Percentiles rank a stretch among this genome's conserved stretches.
These are phyloP conservation scores for Daedaleopsis sinensis DNA, from an alignment of 768 basidiomycete genomes.

Conservation along the genomic window DNA sequence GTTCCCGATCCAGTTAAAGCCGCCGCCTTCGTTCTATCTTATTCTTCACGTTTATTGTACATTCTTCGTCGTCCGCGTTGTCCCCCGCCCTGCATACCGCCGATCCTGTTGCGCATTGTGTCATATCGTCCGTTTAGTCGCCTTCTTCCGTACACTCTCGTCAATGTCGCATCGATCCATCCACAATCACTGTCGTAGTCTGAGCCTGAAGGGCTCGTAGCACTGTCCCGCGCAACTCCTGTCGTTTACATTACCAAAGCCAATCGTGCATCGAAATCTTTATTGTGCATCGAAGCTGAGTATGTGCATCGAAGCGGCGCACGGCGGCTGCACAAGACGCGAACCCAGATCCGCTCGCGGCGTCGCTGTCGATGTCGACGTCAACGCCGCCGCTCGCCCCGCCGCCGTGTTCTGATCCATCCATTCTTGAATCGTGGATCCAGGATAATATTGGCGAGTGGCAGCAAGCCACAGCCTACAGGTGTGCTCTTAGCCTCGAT, in stretches of 20 bases:
- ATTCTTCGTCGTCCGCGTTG: constrained; percentile 32
- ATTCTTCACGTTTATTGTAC: constrained; percentile 78
- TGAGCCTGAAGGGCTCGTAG: constrained; percentile 34
- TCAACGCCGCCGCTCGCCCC: not conserved
- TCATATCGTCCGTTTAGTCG: constrained; percentile 24
- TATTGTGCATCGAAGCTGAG: constrained; percentile 15
- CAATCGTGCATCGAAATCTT: constrained; percentile 20
- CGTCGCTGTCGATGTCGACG: not conserved
- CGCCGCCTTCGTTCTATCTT: constrained; percentile 72
- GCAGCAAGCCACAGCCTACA: not conserved
- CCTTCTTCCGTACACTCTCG: constrained; percentile 29
- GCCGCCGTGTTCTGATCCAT: not conserved
- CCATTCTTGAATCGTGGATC: too few relatives aligned
- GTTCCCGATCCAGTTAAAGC: constrained; percentile 29
- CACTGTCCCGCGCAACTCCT: constrained; percentile 25
- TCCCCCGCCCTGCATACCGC: constrained; percentile 22
- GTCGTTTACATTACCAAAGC: constrained; percentile 27
- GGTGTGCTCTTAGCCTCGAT: not conserved
- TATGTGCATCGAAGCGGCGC: constrained; percentile 5
- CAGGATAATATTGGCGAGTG: too few relatives aligned
- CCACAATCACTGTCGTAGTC: constrained; percentile 44
- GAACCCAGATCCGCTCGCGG: not conserved
- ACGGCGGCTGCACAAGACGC: not conserved
- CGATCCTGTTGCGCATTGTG: constrained; percentile 30
- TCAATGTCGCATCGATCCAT: constrained; percentile 47